These are phyloP conservation scores for Liriodendron chinense DNA, from an alignment of 164 flowering plant species.

Conservation along the genomic window DNA sequence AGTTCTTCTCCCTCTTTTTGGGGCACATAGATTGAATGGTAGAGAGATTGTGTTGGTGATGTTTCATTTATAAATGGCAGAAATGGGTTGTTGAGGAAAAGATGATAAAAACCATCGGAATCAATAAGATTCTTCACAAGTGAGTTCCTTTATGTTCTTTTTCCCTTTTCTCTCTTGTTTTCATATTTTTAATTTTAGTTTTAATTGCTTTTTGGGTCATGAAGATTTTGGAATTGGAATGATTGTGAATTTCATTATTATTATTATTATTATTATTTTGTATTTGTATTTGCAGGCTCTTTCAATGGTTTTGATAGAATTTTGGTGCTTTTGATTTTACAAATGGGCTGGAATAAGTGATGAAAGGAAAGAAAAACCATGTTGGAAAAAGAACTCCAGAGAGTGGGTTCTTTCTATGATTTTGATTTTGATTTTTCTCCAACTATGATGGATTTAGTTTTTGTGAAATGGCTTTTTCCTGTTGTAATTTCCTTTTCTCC, in stretches of 20 bases:
- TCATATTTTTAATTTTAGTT: neutral
- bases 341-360: neutral
- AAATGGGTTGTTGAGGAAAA: neutral
- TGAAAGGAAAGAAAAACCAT: neutral
- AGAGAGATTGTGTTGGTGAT: neutral
- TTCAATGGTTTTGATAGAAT: neutral
- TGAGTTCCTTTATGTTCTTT: conserved; percentile 3
- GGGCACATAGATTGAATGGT: neutral
- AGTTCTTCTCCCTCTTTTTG: neutral
- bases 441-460: neutral
- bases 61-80: neutral
- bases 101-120: conserved; percentile 8
- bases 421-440: conserved; percentile 6
- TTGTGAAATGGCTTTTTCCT: conserved; percentile 3
- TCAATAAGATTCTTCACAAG: conserved; percentile 7
- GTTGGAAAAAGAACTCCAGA: neutral
- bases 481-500: neutral
- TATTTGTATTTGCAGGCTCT: neutral
- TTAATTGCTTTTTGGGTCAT: neutral
- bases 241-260: neutral
- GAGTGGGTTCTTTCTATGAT: neutral
- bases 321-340: neutral
- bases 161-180: neutral
- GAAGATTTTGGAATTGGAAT: conserved; percentile 3
- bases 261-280: neutral